phyloP scores from a whole-genome alignment of 441 rosid species.

The Euphorbia schlechtendalii region DNA sequence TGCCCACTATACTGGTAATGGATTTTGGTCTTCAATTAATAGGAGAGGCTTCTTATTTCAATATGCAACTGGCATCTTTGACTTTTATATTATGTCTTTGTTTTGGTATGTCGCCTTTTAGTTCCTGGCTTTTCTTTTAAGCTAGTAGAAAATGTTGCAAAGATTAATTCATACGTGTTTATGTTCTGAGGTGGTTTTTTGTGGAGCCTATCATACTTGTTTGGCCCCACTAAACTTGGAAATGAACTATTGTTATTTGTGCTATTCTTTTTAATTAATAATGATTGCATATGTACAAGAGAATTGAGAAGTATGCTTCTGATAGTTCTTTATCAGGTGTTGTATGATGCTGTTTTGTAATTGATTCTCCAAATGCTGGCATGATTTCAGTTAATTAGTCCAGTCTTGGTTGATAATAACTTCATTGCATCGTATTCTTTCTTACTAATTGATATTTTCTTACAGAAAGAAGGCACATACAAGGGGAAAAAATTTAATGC shows the following conservation, averaged over 20 bases:
- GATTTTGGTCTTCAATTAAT: not conserved
- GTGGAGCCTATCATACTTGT: no score
- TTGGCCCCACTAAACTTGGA: no score
- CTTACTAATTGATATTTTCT: not conserved
- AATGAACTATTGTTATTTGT: no score
- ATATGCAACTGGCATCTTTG: not conserved
- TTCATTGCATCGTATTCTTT: slow-evolving; percentile 3
- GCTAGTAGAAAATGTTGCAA: not conserved
- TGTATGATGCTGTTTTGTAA: no score
- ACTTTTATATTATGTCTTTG: not conserved
- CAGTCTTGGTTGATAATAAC: not conserved
- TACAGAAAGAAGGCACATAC: slow-evolving; percentile 94
- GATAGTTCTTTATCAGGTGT: not conserved
- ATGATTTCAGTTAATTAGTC: not conserved
- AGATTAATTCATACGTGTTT: not conserved
- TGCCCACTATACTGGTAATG: not conserved
- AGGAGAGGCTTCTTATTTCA: not conserved
- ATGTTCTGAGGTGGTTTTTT: no score
- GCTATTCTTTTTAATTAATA: not conserved
- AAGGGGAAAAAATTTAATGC: slow-evolving; percentile 96
- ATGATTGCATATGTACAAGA: not conserved
- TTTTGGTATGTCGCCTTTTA: not conserved
- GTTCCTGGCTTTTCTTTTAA: not conserved
- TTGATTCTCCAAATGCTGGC: no score
- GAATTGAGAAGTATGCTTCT: not conserved